These are phyloP conservation scores for Monosporozyma solicola DNA, from an alignment of 805 yeast species.

Conservation along the genomic window DNA sequence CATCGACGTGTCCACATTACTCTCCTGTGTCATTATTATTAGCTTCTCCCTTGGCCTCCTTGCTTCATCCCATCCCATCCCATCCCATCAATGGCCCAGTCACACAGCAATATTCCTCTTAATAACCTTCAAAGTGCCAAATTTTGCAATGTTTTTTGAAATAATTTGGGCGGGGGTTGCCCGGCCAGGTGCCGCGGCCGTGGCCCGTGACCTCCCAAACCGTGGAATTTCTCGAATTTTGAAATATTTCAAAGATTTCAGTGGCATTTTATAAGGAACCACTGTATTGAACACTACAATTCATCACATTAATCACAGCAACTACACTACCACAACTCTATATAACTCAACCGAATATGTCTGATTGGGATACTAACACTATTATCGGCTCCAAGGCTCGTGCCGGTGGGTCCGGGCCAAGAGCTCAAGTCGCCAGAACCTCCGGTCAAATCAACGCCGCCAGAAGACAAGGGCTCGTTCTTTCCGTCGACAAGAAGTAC, in stretches of 20 bases:
- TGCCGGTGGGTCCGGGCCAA: constrained; percentile 82
- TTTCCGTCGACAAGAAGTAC: constrained; percentile 90
- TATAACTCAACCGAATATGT: constrained; percentile 23
- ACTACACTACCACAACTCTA: neutral
- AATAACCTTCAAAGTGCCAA: too few relatives aligned
- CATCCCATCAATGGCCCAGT: too few relatives aligned
- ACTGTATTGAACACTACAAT: neutral
- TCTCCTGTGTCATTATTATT: neutral
- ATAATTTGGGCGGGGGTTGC: too few relatives aligned
- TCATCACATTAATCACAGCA: neutral
- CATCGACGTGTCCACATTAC: constrained; percentile 8
- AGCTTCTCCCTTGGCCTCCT: neutral
- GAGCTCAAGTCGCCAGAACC: constrained; percentile 73
- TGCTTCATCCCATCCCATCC: too few relatives aligned
- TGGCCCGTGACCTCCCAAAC: too few relatives aligned
- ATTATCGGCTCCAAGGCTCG: constrained; percentile 84
- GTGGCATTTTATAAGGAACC: too few relatives aligned
- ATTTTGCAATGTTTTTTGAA: too few relatives aligned
- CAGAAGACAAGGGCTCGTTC: constrained; percentile 81
- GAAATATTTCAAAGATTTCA: too few relatives aligned
- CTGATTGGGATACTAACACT: constrained; percentile 91
- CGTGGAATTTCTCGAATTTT: neutral
- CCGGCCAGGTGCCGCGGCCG: too few relatives aligned
- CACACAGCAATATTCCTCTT: too few relatives aligned
- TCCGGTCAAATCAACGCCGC: constrained; percentile 82